phyloP scores from a whole-genome alignment of 139 green algal genomes.

The Chlamydomonas schloesseri region DNA sequence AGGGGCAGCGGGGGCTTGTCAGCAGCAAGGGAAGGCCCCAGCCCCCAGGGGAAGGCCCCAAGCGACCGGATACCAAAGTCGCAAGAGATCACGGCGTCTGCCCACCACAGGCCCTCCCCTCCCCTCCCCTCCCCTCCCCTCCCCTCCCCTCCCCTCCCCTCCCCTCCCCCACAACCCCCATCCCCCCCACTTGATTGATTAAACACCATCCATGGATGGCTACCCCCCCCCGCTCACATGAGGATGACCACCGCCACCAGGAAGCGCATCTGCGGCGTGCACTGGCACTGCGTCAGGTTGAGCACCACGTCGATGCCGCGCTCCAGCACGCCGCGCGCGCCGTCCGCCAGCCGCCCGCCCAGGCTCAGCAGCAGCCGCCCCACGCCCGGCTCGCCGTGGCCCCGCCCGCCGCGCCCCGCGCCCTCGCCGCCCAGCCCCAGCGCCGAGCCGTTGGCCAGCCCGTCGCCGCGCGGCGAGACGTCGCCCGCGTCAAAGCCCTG shows the following conservation, averaged over 20 bases:
- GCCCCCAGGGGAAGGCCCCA: too few relatives aligned
- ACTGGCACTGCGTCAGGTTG: slow-evolving; percentile 17
- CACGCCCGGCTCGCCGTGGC: slow-evolving; percentile 9
- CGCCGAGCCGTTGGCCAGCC: too few relatives aligned
- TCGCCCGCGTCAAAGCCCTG: background rate
- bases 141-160: too few relatives aligned
- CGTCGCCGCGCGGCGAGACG: background rate
- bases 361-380: slow-evolving; percentile 33
- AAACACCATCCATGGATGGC: too few relatives aligned
- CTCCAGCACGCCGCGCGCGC: slow-evolving; percentile 23
- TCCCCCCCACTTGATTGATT: too few relatives aligned
- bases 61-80: too few relatives aligned
- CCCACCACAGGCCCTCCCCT: too few relatives aligned
- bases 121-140: too few relatives aligned
- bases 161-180: too few relatives aligned
- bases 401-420: background rate
- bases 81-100: too few relatives aligned
- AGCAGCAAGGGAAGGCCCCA: too few relatives aligned
- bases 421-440: background rate
- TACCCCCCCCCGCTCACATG: background rate
- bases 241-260: slow-evolving; percentile 17
- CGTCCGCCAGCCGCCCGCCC: slow-evolving; percentile 36
- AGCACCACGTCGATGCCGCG: slow-evolving; percentile 21
- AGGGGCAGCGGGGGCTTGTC: too few relatives aligned
- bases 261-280: slow-evolving; percentile 29